These are phyloP conservation scores for Pseudopyricularia cyperi DNA, from an alignment of 2,329 filamentous ascomycete genomes.

Conservation along the genomic window DNA sequence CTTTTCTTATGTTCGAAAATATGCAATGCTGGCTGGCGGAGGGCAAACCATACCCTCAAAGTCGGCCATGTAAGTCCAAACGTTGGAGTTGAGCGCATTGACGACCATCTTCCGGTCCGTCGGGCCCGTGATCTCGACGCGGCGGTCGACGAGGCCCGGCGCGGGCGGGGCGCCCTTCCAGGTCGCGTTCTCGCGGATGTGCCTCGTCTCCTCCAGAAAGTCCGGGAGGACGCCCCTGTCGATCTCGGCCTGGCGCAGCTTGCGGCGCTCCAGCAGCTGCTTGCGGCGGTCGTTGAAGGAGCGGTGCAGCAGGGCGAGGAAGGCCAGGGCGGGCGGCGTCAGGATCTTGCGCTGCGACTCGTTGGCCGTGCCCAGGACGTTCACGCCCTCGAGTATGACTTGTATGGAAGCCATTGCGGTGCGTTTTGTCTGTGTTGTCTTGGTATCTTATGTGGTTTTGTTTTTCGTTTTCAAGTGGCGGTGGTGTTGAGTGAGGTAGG, in stretches of 20 bases:
- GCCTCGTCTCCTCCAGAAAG: slow-evolving; percentile 89
- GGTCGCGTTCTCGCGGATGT: slow-evolving; percentile 84
- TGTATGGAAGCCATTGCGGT: slow-evolving; percentile 56
- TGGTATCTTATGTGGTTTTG: too few relatives aligned
- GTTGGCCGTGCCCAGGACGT: slow-evolving; percentile 67
- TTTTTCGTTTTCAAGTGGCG: background rate
- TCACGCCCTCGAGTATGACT: slow-evolving; percentile 73
- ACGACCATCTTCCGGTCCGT: slow-evolving; percentile 99
- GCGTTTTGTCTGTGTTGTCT: too few relatives aligned
- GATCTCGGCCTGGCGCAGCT: slow-evolving; percentile 79
- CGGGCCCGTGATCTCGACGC: slow-evolving; percentile 93
- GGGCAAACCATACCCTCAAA: slow-evolving; percentile 92
- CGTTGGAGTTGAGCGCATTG: slow-evolving; percentile 88
- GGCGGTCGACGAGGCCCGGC: slow-evolving; percentile 81
- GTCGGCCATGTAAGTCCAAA: slow-evolving; percentile 99
- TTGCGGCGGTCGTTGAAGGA: slow-evolving; percentile 88
- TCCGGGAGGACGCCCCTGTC: slow-evolving; percentile 82
- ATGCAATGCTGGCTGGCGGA: too few relatives aligned
- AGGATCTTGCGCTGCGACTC: slow-evolving; percentile 81
- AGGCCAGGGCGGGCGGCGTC: slow-evolving; percentile 77
- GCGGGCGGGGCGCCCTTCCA: slow-evolving; percentile 91
- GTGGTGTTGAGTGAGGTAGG: too few relatives aligned
- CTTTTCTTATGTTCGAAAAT: too few relatives aligned
- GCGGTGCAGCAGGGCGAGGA: slow-evolving; percentile 87
- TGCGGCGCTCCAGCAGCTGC: slow-evolving; percentile 73